Conservation (phyloP, 2,329 filamentous ascomycete species). For the Eurotiales sp. region DNA sequence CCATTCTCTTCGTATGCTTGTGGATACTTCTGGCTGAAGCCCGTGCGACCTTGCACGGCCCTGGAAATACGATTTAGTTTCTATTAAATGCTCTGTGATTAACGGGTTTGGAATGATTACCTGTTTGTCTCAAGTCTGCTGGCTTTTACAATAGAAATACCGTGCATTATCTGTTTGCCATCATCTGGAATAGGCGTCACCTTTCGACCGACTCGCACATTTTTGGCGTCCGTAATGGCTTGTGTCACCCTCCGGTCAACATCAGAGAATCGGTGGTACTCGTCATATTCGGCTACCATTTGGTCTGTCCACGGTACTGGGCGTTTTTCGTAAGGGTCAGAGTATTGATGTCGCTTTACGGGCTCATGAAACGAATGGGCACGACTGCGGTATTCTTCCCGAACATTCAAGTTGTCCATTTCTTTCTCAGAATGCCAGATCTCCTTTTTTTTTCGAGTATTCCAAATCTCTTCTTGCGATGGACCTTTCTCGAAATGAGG, state of each 20-base stretch:
- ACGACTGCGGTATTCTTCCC: neutral
- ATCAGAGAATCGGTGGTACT: neutral
- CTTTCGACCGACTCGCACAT: neutral
- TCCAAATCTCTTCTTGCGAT: neutral
- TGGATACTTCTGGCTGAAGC: neutral
- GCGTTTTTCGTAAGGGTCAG: neutral
- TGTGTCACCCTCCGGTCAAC: neutral
- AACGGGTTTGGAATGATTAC: neutral
- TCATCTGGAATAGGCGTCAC: neutral
- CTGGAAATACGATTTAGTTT: neutral
- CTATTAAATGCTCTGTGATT: neutral
- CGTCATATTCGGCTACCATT: neutral
- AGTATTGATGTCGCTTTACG: neutral
- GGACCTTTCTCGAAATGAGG: neutral
- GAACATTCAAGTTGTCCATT: neutral
- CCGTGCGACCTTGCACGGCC: neutral
- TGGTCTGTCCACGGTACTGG: neutral
- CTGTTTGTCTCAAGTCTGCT: neutral
- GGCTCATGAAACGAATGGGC: neutral
- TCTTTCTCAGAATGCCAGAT: neutral
- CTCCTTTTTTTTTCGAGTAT: neutral
- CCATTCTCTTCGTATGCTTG: constrained; percentile 42
- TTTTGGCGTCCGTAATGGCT: neutral
- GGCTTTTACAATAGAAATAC: neutral
- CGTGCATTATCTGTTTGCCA: neutral